These are phyloP conservation scores for Myxozyma geophila DNA, from an alignment of 805 yeast genomes.

Conservation along the genomic window DNA sequence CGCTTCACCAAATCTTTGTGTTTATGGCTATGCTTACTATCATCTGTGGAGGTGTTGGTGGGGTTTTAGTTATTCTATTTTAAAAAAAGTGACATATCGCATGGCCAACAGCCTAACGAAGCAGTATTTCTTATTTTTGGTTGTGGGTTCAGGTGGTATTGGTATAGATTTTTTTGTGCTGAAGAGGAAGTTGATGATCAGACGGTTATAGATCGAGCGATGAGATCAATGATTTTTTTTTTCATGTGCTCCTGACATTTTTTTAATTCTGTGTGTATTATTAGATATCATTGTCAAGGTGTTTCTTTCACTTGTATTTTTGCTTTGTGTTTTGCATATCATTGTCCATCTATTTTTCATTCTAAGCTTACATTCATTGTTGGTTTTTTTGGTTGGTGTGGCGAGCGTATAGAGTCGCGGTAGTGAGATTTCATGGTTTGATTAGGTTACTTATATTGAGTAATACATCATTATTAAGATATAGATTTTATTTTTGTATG, in stretches of 20 bases:
- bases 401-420: too few species aligned
- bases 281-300: slow-evolving; percentile 12
- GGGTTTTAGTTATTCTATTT: slow-evolving; percentile 41
- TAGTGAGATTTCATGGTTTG: too few species aligned
- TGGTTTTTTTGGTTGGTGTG: background rate
- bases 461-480: too few species aligned
- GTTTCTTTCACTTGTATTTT: background rate
- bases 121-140: background rate
- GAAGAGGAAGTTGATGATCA: background rate
- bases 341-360: background rate
- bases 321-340: background rate
- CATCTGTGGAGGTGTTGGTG: slow-evolving; percentile 52
- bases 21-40: slow-evolving; percentile 51
- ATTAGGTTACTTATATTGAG: too few species aligned
- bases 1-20: slow-evolving; percentile 52
- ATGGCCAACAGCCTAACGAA: too few species aligned
- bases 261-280: background rate
- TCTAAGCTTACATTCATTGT: background rate
- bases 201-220: background rate
- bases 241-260: background rate
- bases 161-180: background rate
- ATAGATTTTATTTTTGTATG: too few species aligned
- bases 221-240: background rate
- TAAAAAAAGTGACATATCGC: background rate
- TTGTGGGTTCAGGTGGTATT: background rate